These are phyloP conservation scores for Cyclotella baltica DNA, from an alignment of 108 stramenopile species.

Conservation along the genomic window DNA sequence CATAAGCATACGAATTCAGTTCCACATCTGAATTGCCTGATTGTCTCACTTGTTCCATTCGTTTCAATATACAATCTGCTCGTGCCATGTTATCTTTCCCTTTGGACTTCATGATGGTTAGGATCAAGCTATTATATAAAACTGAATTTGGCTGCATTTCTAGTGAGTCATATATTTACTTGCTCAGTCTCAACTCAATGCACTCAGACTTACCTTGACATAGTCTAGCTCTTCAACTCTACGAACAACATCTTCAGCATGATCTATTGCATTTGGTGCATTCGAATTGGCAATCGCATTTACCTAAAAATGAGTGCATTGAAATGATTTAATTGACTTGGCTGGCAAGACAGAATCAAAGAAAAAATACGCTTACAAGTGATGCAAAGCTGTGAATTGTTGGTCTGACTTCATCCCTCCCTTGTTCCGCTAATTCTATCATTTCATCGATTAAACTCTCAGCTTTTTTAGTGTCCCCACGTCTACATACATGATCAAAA, in stretches of 20 bases:
- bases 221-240: constrained; percentile 48
- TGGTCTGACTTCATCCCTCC: constrained; percentile 24
- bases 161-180: too few species aligned
- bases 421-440: constrained; percentile 29
- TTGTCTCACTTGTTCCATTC: constrained; percentile 34
- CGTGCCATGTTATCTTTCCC: constrained; percentile 1
- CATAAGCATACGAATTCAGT: constrained; percentile 38
- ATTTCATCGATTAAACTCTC: constrained; percentile 44
- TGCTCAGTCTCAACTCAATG: not conserved
- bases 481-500: constrained; percentile 1
- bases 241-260: constrained; percentile 42
- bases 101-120: constrained; percentile 39
- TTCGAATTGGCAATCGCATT: constrained; percentile 68
- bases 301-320: constrained; percentile 18
- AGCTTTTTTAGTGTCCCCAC: constrained; percentile 30
- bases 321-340: not conserved
- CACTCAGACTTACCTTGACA: constrained; percentile 5
- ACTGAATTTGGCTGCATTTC: constrained; percentile 27
- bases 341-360: not conserved
- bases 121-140: constrained; percentile 46
- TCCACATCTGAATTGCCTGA: constrained; percentile 24
- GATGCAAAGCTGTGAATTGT: constrained; percentile 53
- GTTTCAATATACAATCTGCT: constrained; percentile 35
- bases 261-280: constrained; percentile 35
- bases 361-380: constrained; percentile 26